phyloP scores from a whole-genome alignment of 164 flowering plant species.

The Chloranthus sessilifolius region DNA sequence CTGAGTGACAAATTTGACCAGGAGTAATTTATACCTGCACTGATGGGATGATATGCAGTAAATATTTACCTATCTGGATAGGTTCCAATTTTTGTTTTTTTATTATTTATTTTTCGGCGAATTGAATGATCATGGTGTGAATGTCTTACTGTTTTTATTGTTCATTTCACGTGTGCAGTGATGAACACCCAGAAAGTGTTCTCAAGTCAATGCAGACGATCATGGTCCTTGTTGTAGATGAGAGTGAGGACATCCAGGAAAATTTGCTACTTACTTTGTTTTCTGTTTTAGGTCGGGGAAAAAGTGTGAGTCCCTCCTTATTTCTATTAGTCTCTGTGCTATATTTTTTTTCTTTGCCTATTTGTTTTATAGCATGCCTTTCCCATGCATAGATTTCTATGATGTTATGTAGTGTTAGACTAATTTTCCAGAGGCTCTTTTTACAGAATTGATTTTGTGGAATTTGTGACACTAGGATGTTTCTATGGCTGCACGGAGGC shows the following conservation, averaged over 20 bases:
- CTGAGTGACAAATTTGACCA: no score
- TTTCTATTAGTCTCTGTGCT: slow-evolving; percentile 3
- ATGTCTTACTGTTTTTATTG: slow-evolving; percentile 5
- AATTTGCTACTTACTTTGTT: slow-evolving; percentile 55
- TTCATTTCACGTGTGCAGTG: slow-evolving; percentile 47
- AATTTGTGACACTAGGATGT: slow-evolving; percentile 45
- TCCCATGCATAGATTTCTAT: not conserved
- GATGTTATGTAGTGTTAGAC: slow-evolving; percentile 7
- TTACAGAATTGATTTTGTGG: slow-evolving; percentile 18
- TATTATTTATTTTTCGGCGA: no score
- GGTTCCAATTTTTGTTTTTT: no score
- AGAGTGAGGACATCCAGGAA: slow-evolving; percentile 86
- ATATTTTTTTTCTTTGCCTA: not conserved
- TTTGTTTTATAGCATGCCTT: slow-evolving; percentile 1
- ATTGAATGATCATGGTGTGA: not conserved
- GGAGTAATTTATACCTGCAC: no score
- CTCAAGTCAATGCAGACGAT: slow-evolving; percentile 79
- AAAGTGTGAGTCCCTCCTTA: slow-evolving; percentile 42
- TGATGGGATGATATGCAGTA: no score
- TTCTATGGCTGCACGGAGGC: slow-evolving; percentile 68
- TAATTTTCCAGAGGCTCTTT: slow-evolving; percentile 7
- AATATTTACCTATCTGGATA: no score
- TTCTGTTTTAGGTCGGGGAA: slow-evolving; percentile 66
- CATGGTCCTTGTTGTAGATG: slow-evolving; percentile 88
- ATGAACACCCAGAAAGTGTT: slow-evolving; percentile 81